Evolutionary conservation across 2,329 filamentous ascomycete species (phyloP).

Genomic region (Fusarium illudens): DNA sequence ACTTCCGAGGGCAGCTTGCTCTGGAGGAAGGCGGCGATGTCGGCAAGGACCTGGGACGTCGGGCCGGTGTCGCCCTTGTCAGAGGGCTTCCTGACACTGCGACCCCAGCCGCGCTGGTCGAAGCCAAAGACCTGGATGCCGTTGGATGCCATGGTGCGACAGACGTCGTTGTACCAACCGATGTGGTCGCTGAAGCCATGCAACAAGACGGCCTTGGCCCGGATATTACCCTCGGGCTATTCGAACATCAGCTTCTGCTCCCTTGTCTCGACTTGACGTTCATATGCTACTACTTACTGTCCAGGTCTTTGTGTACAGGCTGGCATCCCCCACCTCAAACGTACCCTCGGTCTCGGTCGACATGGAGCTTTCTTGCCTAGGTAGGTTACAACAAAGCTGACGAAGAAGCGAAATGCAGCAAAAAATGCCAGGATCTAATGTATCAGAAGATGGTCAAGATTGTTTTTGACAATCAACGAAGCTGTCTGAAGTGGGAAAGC

Average conservation of each 20-base stretch:
- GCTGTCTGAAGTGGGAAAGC: background rate
- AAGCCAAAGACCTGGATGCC: slow-evolving; percentile 81
- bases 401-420: background rate
- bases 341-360: slow-evolving; percentile 58
- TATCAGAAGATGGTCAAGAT: background rate
- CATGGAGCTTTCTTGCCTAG: slow-evolving; percentile 40
- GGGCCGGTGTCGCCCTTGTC: slow-evolving; percentile 78
- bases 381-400: background rate
- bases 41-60: slow-evolving; percentile 75
- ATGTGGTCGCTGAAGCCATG: slow-evolving; percentile 92
- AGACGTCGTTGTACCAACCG: slow-evolving; percentile 79
- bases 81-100: slow-evolving; percentile 67
- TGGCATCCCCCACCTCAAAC: slow-evolving; percentile 55
- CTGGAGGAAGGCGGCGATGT: slow-evolving; percentile 79
- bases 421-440: background rate
- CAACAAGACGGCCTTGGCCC: slow-evolving; percentile 80
- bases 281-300: slow-evolving; percentile 54
- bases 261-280: background rate
- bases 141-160: slow-evolving; percentile 71
- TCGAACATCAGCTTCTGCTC: slow-evolving; percentile 13
- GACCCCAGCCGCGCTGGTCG: slow-evolving; percentile 92
- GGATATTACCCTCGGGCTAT: slow-evolving; percentile 64
- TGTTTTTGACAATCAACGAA: background rate
- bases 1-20: slow-evolving; percentile 61
- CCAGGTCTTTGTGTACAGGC: slow-evolving; percentile 67